phyloP scores from a whole-genome alignment of 108 stramenopile genomes.

The Skeletonema tropicum region DNA sequence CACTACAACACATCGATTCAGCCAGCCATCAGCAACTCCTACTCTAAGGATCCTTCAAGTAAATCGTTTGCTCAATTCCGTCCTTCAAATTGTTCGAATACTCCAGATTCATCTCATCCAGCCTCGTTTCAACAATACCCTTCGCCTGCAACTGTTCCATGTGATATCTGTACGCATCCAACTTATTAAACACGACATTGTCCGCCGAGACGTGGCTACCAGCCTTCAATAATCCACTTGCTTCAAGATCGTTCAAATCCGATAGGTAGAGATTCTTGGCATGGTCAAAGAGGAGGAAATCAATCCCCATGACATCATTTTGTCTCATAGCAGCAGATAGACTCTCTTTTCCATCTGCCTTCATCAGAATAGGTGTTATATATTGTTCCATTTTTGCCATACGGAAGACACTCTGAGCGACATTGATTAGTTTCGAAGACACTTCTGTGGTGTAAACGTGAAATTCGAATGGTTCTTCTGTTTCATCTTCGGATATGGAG shows the following conservation, averaged over 20 bases:
- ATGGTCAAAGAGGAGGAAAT: constrained; percentile 90
- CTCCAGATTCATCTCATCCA: constrained; percentile 72
- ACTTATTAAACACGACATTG: constrained; percentile 79
- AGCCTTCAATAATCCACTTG: constrained; percentile 28
- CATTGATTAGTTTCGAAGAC: constrained; percentile 32
- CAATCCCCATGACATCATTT: constrained; percentile 27
- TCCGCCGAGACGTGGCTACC: constrained; percentile 82
- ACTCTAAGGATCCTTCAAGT: constrained; percentile 21
- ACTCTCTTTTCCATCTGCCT: constrained; percentile 8
- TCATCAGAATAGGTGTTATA: constrained; percentile 34
- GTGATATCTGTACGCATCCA: constrained; percentile 76
- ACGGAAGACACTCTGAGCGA: constrained; percentile 31
- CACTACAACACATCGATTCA: too few species aligned
- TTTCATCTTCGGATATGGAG: background rate
- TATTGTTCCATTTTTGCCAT: constrained; percentile 39
- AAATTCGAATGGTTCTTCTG: constrained; percentile 24
- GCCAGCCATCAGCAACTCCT: too few species aligned
- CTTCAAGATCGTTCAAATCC: constrained; percentile 70
- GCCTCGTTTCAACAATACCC: constrained; percentile 63
- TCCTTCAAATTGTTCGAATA: constrained; percentile 60
- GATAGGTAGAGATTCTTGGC: constrained; percentile 80
- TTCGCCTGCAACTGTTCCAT: constrained; percentile 44
- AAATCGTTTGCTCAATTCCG: constrained; percentile 26
- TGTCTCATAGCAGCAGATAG: background rate
- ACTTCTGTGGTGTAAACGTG: constrained; percentile 40